phyloP scores from a whole-genome alignment of 2,329 filamentous ascomycete genomes.

The Talaromyces sp. region DNA sequence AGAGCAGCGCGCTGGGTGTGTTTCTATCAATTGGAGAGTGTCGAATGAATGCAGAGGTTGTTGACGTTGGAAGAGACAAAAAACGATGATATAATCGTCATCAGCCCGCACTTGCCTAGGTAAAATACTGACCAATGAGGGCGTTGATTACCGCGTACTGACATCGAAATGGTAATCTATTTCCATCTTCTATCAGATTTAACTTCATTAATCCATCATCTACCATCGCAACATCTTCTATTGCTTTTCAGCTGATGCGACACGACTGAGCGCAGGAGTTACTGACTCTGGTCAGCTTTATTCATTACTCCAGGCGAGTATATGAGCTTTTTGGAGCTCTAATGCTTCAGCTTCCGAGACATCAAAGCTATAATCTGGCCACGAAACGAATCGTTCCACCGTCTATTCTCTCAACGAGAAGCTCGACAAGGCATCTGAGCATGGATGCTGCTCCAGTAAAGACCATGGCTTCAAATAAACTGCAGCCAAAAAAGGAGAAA shows the following conservation, averaged over 20 bases:
- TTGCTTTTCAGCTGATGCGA: neutral
- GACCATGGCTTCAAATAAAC: neutral
- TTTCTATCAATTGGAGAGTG: neutral
- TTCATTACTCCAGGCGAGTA: neutral
- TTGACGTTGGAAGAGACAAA: neutral
- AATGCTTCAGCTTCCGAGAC: neutral
- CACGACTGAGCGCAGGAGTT: neutral
- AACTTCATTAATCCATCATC: neutral
- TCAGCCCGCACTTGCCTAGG: slow-evolving; percentile 1
- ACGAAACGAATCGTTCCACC: neutral
- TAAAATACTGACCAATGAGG: neutral
- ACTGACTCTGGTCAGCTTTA: neutral
- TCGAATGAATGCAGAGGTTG: neutral
- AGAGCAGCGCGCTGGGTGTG: neutral
- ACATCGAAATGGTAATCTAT: slow-evolving; percentile 1
- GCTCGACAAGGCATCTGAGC: neutral
- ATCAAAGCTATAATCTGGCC: slow-evolving; percentile 3
- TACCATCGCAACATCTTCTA: too few species aligned
- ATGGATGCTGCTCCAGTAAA: neutral
- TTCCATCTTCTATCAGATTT: neutral
- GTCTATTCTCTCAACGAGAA: neutral
- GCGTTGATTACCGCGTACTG: neutral
- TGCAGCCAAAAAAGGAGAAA: slow-evolving; percentile 25
- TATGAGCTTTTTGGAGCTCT: neutral
- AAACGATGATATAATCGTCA: slow-evolving; percentile 16